A percentile compares a stretch with the other conserved stretches of the same genome.
These are phyloP conservation scores for Alternaria angustiovoidea DNA, from an alignment of 2,329 filamentous ascomycete genomes.

Conservation along the genomic window DNA sequence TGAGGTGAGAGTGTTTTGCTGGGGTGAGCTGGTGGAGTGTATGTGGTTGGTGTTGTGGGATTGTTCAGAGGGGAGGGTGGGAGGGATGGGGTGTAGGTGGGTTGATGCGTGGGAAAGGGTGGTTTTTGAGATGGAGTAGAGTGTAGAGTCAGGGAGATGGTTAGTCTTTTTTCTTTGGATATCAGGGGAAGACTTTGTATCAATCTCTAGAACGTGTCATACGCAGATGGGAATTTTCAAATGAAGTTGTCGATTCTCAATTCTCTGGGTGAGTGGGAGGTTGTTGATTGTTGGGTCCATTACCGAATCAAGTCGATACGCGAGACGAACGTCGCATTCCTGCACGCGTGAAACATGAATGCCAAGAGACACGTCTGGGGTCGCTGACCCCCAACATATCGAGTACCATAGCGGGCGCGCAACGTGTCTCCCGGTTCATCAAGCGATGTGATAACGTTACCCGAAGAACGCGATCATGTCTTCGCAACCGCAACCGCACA, in stretches of 20 bases:
- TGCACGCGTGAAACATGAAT: conserved; percentile 11
- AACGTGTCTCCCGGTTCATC: conserved; percentile 6
- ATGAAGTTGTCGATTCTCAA: too few relatives aligned
- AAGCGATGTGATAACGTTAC: conserved; percentile 24
- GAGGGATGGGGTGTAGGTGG: conserved; percentile 69
- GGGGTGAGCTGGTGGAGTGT: conserved; percentile 76
- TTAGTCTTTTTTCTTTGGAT: neutral
- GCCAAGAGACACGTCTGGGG: conserved; percentile 16
- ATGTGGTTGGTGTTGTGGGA: conserved; percentile 79
- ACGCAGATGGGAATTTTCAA: neutral
- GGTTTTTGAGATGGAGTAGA: conserved; percentile 61
- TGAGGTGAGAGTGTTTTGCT: conserved; percentile 74
- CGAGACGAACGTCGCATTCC: neutral
- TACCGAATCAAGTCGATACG: neutral
- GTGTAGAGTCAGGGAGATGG: neutral
- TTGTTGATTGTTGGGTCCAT: neutral
- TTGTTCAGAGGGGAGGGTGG: conserved; percentile 70
- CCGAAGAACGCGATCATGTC: conserved; percentile 32
- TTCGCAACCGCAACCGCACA: conserved; percentile 22
- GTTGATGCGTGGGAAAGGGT: conserved; percentile 67
- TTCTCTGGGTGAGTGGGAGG: too few relatives aligned
- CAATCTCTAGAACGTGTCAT: neutral
- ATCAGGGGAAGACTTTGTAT: too few relatives aligned
- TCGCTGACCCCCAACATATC: neutral
- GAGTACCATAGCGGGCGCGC: conserved; percentile 13